phyloP scores from a whole-genome alignment of 345 rosid species.

The Abelmoschus esculentus region DNA sequence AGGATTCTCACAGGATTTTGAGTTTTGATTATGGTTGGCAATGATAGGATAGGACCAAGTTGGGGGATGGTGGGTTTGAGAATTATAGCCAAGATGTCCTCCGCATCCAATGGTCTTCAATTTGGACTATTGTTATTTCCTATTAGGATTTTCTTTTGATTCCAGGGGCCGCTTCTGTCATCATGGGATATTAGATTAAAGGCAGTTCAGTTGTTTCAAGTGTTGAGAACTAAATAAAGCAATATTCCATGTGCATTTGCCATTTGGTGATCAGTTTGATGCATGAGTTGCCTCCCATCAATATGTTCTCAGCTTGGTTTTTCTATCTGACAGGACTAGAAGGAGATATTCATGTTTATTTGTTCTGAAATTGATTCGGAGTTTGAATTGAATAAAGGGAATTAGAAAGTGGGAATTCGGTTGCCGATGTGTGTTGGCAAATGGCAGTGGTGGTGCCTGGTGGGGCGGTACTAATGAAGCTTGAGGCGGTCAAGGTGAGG shows the following conservation, averaged over 20 bases:
- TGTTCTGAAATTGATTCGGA: neutral
- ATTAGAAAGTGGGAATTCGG: neutral
- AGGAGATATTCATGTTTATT: neutral
- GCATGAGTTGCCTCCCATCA: neutral
- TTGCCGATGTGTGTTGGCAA: neutral
- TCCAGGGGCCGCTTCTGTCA: conserved; percentile 1
- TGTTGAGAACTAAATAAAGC: neutral
- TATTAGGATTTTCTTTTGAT: neutral
- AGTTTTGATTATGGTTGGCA: conserved; percentile 10
- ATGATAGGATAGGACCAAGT: conserved; percentile 18
- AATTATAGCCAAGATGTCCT: conserved; percentile 27
- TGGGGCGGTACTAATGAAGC: neutral
- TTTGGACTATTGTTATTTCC: neutral
- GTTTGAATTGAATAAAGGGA: neutral
- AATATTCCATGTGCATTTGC: conserved; percentile 2
- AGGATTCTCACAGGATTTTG: conserved; percentile 12
- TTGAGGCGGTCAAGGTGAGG: neutral
- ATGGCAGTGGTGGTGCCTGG: neutral
- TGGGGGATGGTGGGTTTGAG: conserved; percentile 22
- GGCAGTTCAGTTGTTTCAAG: neutral
- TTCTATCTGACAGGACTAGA: neutral
- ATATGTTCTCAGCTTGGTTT: neutral
- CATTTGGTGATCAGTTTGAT: too few species aligned
- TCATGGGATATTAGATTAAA: conserved; percentile 6
- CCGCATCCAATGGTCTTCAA: conserved; percentile 5